A percentile compares a stretch with the other conserved stretches of the same genome.
Conservation (phyloP, 768 basidiomycete genomes). For the Tricholoma hemisulphureum region DNA sequence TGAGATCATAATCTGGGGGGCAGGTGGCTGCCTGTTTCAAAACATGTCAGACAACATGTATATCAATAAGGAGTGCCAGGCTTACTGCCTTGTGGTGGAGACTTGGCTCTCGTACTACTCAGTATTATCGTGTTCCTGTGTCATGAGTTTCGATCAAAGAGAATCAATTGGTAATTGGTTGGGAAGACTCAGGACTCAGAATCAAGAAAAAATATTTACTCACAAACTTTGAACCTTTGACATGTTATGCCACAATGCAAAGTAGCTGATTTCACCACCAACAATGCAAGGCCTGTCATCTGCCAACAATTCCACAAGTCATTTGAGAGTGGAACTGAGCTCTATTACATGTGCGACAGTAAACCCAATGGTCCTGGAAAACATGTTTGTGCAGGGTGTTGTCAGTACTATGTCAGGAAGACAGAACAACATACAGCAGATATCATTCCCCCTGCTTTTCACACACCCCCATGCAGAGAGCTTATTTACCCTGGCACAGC, state of each 20-base stretch:
- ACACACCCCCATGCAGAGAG: not conserved
- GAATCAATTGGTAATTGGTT: no score
- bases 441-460: not conserved
- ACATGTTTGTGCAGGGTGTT: not conserved
- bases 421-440: not conserved
- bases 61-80: no score
- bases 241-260: no score
- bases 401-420: not conserved
- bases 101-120: no score
- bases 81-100: no score
- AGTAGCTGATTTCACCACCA: not conserved
- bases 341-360: not conserved
- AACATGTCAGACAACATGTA: no score
- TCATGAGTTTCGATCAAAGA: no score
- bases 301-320: not conserved
- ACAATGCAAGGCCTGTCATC: not conserved
- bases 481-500: not conserved
- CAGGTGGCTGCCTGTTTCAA: no score
- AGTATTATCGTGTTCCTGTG: no score
- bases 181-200: no score
- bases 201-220: no score
- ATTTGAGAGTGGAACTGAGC: not conserved
- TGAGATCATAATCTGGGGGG: constrained; percentile 89
- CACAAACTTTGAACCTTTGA: no score
- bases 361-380: not conserved